Evolutionary conservation across 2,329 filamentous ascomycete species (phyloP), one percentile per base, ranked within the genome.

Genomic region (Pseudogymnoascus sp.): DNA sequence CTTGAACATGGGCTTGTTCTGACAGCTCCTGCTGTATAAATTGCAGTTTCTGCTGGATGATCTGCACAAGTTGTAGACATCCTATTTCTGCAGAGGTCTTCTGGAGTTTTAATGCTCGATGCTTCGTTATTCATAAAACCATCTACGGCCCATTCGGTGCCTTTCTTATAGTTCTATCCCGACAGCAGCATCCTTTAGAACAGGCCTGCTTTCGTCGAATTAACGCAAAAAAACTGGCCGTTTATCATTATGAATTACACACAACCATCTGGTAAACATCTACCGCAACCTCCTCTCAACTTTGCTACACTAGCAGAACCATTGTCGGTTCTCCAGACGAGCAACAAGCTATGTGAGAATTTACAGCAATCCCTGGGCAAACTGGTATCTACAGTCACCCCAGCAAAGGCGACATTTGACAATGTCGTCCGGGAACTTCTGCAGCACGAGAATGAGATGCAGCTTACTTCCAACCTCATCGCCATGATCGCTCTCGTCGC

Each of bases 391-490:
- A 53, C 42, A 4, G 13, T 53, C 26, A 53, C 24, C 6, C 47
- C 47, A 6, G 78, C 78, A 50, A 75, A 70, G 33, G 80, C 81
- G 5, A 76, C 72, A 14, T 83, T 83, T 71, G 71, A 77, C 53
- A 81, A 79, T 68, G 77, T 78, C 47, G 63, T 81, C 53, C 44
- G 14, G 16, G 24, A 29, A 16, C 44, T 50, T 16, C 65, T 80
- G n/a, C 73, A 81, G 50, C 76, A 80, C 67, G 78, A 81, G 61
- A 79, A 82, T 70, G 79, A 78, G 16, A 79, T 80, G 61, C 74
- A 79, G 50, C 67, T 81, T 61, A 71, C 81, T 80, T 75, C 77
- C 1, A 80, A 79, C 65, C 79, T 81, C 69, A 79, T 79, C n/a
- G 75, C 79, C 2, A 80, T 80, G 71, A 74, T 75, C n/a, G 76